These are phyloP conservation scores for Candida orba DNA, from an alignment of 805 yeast species.

Conservation along the genomic window DNA sequence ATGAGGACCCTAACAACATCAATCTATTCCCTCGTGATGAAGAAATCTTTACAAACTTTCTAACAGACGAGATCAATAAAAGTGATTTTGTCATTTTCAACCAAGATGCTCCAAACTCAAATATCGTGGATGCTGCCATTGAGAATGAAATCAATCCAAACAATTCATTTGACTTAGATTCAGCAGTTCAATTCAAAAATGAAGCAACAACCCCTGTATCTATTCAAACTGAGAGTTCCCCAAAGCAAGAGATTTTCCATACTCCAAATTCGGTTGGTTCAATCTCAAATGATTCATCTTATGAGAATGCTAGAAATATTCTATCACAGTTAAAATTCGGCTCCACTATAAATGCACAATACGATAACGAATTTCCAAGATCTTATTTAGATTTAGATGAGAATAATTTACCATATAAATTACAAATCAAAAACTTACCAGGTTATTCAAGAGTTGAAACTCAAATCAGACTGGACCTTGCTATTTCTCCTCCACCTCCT, in stretches of 20 bases:
- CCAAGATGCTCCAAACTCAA: constrained; percentile 4
- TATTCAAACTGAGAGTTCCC: constrained; percentile 3
- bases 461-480: constrained; percentile 72
- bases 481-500: constrained; percentile 69
- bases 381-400: constrained; percentile 23
- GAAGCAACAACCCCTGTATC: constrained; percentile 15
- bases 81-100: constrained; percentile 17
- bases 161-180: not conserved
- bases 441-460: constrained; percentile 88
- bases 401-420: constrained; percentile 32
- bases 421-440: constrained; percentile 61
- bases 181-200: not conserved
- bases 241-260: constrained; percentile 12
- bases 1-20: not conserved
- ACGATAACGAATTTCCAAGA: constrained; percentile 20
- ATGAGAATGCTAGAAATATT: constrained; percentile 20
- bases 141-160: not conserved
- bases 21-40: constrained; percentile 12
- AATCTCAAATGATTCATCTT: constrained; percentile 12
- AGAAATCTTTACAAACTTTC: constrained; percentile 18
- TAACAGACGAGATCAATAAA: constrained; percentile 21
- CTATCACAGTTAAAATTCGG: constrained; percentile 23
- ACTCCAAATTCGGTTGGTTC: constrained; percentile 12
- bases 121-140: not conserved
- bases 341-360: constrained; percentile 17